phyloP scores from a whole-genome alignment of 2,329 filamentous ascomycete genomes.

The Ceratocystis ficicola region DNA sequence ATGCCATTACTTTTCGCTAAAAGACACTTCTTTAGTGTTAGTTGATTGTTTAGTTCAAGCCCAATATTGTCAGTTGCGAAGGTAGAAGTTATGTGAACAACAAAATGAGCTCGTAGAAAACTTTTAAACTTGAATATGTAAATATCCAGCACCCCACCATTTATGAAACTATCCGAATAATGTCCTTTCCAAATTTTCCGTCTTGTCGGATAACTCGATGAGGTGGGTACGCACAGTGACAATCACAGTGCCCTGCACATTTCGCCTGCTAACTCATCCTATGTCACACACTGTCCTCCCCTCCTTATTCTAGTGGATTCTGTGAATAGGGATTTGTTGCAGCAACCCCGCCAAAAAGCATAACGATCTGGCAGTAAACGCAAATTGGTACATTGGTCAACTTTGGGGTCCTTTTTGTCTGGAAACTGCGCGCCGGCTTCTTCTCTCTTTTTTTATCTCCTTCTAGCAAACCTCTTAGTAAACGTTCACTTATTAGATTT shows the following conservation, averaged over 20 bases:
- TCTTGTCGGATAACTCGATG: neutral
- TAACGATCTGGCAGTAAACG: slow-evolving; percentile 3
- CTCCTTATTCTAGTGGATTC: slow-evolving; percentile 5
- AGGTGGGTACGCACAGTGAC: neutral
- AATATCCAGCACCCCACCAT: slow-evolving; percentile 11
- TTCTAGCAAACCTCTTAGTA: neutral
- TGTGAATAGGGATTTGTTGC: slow-evolving; percentile 5
- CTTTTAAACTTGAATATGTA: slow-evolving; percentile 16
- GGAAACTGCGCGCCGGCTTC: neutral
- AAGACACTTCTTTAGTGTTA: too few species aligned
- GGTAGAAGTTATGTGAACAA: too few species aligned
- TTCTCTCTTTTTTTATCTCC: slow-evolving; percentile 5
- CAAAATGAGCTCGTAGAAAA: slow-evolving; percentile 1
- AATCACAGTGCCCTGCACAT: neutral
- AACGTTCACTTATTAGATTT: slow-evolving; percentile 1
- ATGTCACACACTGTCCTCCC: slow-evolving; percentile 8
- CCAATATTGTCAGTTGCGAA: too few species aligned
- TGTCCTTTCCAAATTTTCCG: neutral
- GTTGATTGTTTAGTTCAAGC: too few species aligned
- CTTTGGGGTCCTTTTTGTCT: slow-evolving; percentile 1
- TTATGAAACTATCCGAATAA: slow-evolving; percentile 7
- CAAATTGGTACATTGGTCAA: neutral
- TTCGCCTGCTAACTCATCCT: neutral
- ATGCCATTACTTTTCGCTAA: too few species aligned
- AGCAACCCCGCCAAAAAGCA: slow-evolving; percentile 19